Base-by-base conservation (phyloP, 2,329 filamentous ascomycete species). In the Cladosporium sp. region DNA sequence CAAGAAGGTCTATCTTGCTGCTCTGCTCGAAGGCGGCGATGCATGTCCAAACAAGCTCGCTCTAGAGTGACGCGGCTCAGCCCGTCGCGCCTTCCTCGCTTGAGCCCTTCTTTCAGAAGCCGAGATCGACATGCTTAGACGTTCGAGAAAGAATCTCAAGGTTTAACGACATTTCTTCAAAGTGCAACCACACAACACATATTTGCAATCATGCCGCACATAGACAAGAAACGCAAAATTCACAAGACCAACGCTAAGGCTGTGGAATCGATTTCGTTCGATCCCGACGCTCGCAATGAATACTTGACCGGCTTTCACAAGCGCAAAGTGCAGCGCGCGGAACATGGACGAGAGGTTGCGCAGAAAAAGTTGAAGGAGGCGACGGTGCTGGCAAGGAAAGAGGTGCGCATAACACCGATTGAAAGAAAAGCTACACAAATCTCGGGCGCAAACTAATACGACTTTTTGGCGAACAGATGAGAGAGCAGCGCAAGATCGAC, bases 281-380 rank as follows among this genome's bases (percentile, higher is more conserved):
- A 99, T 76, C 77, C 82, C 61, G 81, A 82, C 61, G 89, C 89
- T 47, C 87, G 94, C 64, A 79, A 88, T 64, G 92, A 97, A 70
- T 99, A 90, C 72, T 81, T 99, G 59, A 97, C 92, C 0, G 94
- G 94, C 2, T 99, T 99, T 76, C 92, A 93, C 79, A 99, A 97
- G 81, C 88, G 94, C 74, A 97, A 97, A 75, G 78, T 89, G 55
- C 88, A 91, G 73, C 84, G 94, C 38, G 86, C 87, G 65, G 95
- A 96, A 77, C 81, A 87, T 74, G 93, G 93, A 1, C 89, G 94
- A 70, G 91, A 94, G 65, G 81, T 88, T 66, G 90, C 90, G 3
- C 86, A 84, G 47, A 88, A 90, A 74, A 86, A 83, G 71, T 91
- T 87, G 50, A 85, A 87, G 51, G 84, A 92, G 69, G 92, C 96